Base-by-base conservation (phyloP, 2,329 filamentous ascomycete species). In the Hymenoscyphus repandus region DNA sequence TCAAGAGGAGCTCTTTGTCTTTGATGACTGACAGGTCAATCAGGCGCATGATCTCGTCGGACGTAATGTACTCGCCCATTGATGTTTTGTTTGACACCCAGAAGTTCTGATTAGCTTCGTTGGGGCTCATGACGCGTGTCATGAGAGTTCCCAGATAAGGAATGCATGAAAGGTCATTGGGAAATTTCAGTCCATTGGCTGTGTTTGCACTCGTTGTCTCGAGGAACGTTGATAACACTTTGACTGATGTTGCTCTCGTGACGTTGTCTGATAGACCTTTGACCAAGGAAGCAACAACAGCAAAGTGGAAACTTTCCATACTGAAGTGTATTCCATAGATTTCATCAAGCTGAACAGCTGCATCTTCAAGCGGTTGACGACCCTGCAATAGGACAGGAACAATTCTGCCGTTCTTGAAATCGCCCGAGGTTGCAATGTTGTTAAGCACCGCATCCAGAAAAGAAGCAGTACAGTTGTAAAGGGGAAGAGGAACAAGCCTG, bases 301-400 rank as follows among this genome's bases (percentile, higher is more conserved):
- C 82, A 57, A 82, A 83, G 61, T 86, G 83, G 63, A 87, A 87
- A 53, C 77, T 82, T 13, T 86, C 80, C 5, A 69, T 64, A 31
- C 74, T 79, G 60, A 87, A 87, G 55, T 81, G 79, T 36, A 87
- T 76, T 5, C 82, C 83, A 55, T 85, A 86, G 5, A 78, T 75
- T 27, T 84, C 80, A 55, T 87, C 83, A 3, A 87, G 69, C 6
- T 77, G 74, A 15, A 79, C 63, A 3, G 81, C 78, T 6, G 80
- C 81, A 48, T 86, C 80, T 54, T 85, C 81, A 2, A 86, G 70
- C 44, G 79, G 78, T 2, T 66, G 59, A 18, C 82, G 74, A 9
- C 82, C 83, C 61, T 84, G 79, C 11, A 87, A 68, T 31, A 87
- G 72, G 40, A 80, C 72, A 2, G 74, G 67, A 3, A 80, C 76